Evolutionary conservation across 2,329 filamentous ascomycete species (phyloP).

Genomic region (Helotiales sp.): DNA sequence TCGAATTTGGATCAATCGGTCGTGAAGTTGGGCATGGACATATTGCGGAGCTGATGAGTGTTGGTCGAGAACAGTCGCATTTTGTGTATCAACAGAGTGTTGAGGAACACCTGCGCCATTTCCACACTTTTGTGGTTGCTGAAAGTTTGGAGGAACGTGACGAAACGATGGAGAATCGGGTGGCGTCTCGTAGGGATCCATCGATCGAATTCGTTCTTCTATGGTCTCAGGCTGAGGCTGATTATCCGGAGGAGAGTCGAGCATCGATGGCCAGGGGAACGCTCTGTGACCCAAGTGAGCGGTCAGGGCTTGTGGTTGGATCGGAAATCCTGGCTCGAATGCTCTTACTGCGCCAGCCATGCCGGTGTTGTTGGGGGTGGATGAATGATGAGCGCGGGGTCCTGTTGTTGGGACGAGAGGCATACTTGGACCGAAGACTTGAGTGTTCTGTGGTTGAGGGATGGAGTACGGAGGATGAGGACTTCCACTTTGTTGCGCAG

Average conservation of each 20-base stretch:
- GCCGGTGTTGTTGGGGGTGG: background rate
- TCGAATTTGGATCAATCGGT: background rate
- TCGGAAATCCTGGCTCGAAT: background rate
- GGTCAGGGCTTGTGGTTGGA: background rate
- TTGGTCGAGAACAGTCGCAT: background rate
- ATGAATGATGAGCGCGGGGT: background rate
- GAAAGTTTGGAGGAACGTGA: background rate
- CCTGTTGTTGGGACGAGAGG: background rate
- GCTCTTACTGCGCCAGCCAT: background rate
- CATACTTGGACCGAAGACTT: background rate
- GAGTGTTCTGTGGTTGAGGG: no score
- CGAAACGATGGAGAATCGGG: background rate
- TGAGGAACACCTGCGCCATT: background rate
- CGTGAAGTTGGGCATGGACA: background rate
- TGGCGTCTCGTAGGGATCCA: background rate
- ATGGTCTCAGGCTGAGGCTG: background rate
- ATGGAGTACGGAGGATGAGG: no score
- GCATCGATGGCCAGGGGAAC: background rate
- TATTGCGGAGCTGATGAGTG: background rate
- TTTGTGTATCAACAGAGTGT: background rate
- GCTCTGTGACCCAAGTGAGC: background rate
- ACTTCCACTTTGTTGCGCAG: no score
- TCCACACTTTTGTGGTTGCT: background rate
- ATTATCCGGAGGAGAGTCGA: background rate
- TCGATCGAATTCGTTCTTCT: background rate